phyloP scores from a whole-genome alignment of 2,329 filamentous ascomycete species.

The Calonectria honghensis region DNA sequence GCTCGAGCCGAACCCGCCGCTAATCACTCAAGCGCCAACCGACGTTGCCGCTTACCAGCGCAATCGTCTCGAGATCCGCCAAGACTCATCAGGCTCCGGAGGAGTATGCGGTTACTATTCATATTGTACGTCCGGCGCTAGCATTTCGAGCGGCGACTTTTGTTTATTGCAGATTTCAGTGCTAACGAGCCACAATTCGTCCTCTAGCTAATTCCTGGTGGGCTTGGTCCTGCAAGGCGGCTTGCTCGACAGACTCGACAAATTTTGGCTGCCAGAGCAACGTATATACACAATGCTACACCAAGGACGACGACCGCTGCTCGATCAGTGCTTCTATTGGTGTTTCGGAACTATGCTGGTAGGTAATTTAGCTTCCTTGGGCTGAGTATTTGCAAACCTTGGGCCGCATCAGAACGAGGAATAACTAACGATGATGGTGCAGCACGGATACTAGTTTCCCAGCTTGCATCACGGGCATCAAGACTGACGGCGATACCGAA shows the following conservation, averaged over 20 bases:
- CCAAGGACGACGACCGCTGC: background rate
- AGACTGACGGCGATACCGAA: background rate
- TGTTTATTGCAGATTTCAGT: background rate
- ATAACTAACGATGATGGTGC: background rate
- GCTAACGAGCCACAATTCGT: background rate
- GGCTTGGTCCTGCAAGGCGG: background rate
- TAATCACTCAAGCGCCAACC: background rate
- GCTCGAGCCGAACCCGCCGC: background rate
- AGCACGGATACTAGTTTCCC: background rate
- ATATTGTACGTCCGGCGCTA: background rate
- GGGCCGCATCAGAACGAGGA: too few relatives aligned
- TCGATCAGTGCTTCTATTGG: background rate
- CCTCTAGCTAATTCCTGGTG: background rate
- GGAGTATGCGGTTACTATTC: conserved; percentile 6
- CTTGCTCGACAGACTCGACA: background rate
- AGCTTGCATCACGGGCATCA: conserved; percentile 17
- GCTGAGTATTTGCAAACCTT: too few relatives aligned
- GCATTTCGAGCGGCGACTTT: background rate
- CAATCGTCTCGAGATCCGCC: background rate
- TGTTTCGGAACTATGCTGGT: conserved; percentile 9
- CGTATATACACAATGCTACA: conserved; percentile 8
- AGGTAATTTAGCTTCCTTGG: background rate
- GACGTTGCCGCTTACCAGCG: background rate
- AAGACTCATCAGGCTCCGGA: background rate
- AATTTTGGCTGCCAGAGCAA: background rate